Percentiles rank a stretch among this genome's conserved stretches.
These are phyloP conservation scores for Starmerella ratchasimensis DNA, from an alignment of 805 yeast species.

Conservation along the genomic window DNA sequence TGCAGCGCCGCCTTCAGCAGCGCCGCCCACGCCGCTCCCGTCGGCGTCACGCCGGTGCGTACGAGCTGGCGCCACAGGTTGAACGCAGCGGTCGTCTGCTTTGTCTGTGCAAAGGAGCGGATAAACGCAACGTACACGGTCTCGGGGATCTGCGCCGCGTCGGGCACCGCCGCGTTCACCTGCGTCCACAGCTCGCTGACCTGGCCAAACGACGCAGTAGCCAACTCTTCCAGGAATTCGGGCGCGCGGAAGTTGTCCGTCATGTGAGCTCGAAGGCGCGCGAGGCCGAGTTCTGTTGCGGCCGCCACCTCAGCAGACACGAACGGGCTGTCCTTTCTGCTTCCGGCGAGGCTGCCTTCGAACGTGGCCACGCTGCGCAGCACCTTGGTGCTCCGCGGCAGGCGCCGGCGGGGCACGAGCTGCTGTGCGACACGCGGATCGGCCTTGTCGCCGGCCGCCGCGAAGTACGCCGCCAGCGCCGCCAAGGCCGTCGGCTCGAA, in stretches of 20 bases:
- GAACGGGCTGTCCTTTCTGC: too few species aligned
- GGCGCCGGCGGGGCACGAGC: conserved; percentile 21
- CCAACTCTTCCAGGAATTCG: conserved; percentile 17
- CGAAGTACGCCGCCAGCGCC: conserved; percentile 25
- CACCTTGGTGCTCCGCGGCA: conserved; percentile 19
- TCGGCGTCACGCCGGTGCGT: conserved; percentile 24
- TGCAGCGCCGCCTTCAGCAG: conserved; percentile 36
- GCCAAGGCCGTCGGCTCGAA: conserved; percentile 24
- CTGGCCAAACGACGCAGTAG: conserved; percentile 20
- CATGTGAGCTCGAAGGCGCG: conserved; percentile 12
- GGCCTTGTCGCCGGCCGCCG: conserved; percentile 16
- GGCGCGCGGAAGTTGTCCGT: conserved; percentile 15
- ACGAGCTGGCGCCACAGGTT: conserved; percentile 40
- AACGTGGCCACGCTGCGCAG: conserved; percentile 10
- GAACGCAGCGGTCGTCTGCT: conserved; percentile 21
- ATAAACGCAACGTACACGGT: conserved; percentile 23
- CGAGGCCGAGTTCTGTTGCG: conserved; percentile 16
- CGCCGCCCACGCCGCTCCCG: conserved; percentile 44
- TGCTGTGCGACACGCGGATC: conserved; percentile 21
- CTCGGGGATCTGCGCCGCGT: conserved; percentile 19
- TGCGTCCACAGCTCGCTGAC: conserved; percentile 21
- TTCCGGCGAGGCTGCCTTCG: not conserved
- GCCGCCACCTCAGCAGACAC: conserved; percentile 5
- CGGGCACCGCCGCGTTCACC: conserved; percentile 17
- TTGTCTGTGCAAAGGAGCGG: conserved; percentile 22